These are phyloP conservation scores for Pseudoscleropodium purum DNA, from an alignment of 225 moss, liverwort and hornwort species.

Conservation along the genomic window DNA sequence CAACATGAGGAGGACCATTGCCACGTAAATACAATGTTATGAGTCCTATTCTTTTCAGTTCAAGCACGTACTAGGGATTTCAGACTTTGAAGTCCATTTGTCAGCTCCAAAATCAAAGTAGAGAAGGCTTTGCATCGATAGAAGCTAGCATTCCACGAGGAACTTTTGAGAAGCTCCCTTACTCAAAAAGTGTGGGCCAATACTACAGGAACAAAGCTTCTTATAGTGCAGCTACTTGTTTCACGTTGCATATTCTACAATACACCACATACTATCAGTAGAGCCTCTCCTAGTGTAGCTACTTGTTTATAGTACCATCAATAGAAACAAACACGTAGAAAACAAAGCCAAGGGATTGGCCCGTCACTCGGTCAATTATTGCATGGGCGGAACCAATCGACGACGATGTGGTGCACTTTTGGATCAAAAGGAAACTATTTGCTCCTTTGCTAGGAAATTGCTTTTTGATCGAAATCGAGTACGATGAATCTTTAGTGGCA, in stretches of 20 bases:
- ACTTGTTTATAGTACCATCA: neutral
- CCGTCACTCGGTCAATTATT: neutral
- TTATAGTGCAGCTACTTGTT: rapidly evolving
- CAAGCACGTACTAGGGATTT: neutral
- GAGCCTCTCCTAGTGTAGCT: neutral
- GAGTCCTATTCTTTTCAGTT: neutral
- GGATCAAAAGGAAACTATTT: neutral
- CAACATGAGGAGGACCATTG: neutral
- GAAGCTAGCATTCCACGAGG: neutral
- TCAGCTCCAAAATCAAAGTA: neutral
- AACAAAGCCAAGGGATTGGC: neutral
- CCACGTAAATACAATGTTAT: rapidly evolving
- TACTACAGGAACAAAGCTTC: neutral
- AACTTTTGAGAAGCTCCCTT: neutral
- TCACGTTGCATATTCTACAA: rapidly evolving
- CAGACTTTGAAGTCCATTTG: neutral
- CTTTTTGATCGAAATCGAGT: neutral
- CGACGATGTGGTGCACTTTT: neutral
- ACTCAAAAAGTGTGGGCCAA: neutral
- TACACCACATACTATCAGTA: neutral
- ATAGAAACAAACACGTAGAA: neutral
- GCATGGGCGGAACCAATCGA: neutral
- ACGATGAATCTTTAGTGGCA: neutral
- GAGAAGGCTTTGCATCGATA: neutral
- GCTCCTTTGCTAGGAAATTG: neutral